These are phyloP conservation scores for Chalciporus piperatus DNA, from an alignment of 768 basidiomycete genomes.

Conservation along the genomic window DNA sequence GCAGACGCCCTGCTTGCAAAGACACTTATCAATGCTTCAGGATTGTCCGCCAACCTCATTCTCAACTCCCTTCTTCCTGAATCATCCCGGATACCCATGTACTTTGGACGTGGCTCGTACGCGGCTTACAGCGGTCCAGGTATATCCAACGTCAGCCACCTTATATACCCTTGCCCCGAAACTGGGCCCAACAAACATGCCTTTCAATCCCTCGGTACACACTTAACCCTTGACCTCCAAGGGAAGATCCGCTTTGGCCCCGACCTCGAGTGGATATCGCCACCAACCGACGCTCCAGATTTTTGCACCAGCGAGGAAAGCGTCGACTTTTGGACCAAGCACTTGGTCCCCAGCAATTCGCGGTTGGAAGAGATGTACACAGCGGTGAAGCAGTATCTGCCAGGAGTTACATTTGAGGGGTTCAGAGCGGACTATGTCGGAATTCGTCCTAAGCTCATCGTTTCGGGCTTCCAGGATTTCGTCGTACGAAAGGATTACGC, in stretches of 20 bases:
- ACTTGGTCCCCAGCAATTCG: conserved; percentile 63
- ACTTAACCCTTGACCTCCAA: conserved; percentile 83
- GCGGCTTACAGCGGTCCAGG: conserved; percentile 85
- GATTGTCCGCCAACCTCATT: conserved; percentile 68
- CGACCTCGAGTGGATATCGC: conserved; percentile 83
- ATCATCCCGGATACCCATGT: conserved; percentile 63
- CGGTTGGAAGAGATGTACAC: conserved; percentile 61
- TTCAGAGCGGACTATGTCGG: conserved; percentile 83
- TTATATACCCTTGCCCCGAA: conserved; percentile 91
- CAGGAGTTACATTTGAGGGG: conserved; percentile 54
- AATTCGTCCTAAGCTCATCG: conserved; percentile 82
- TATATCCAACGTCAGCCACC: conserved; percentile 57
- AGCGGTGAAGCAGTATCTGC: conserved; percentile 74
- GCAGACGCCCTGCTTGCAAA: conserved; percentile 68
- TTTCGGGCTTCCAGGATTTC: conserved; percentile 87
- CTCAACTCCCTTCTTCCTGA: conserved; percentile 66
- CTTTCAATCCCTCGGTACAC: conserved; percentile 88
- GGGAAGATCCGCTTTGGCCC: conserved; percentile 90
- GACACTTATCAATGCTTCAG: conserved; percentile 80
- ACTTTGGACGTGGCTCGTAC: conserved; percentile 83
- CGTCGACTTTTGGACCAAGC: conserved; percentile 72
- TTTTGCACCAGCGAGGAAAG: conserved; percentile 40
- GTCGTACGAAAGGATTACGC: conserved; percentile 64
- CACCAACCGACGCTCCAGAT: conserved; percentile 35
- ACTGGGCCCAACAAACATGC: conserved; percentile 54